phyloP scores from a whole-genome alignment of 2,329 filamentous ascomycete genomes.

The Hymenoscyphus repandus region DNA sequence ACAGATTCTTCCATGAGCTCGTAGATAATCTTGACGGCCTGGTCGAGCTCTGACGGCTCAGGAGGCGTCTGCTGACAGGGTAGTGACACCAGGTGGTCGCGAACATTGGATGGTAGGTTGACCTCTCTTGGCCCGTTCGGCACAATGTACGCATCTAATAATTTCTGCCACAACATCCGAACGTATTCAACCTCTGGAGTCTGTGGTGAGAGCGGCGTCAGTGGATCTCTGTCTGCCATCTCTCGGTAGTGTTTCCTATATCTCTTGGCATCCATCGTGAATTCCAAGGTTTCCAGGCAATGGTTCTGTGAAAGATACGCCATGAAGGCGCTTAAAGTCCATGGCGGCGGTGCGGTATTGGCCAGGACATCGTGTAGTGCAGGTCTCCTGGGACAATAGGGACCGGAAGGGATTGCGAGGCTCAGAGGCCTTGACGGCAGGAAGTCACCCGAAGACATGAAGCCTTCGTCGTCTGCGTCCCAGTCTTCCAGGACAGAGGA shows the following conservation, averaged over 20 bases:
- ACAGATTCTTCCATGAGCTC: constrained; percentile 98
- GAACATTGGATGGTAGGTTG: constrained; percentile 81
- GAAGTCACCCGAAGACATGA: constrained; percentile 42
- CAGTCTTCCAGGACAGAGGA: constrained; percentile 34
- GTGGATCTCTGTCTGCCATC: constrained; percentile 39
- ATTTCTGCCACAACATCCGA: constrained; percentile 76
- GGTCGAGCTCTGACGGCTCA: constrained; percentile 68
- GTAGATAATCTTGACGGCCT: constrained; percentile 82
- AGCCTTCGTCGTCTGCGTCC: constrained; percentile 44
- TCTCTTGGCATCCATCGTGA: constrained; percentile 87
- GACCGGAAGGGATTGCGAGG: constrained; percentile 37
- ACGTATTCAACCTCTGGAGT: constrained; percentile 48
- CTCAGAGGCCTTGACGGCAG: constrained; percentile 41
- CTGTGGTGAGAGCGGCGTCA: constrained; percentile 30
- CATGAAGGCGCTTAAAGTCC: constrained; percentile 89
- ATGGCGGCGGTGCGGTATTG: constrained; percentile 80
- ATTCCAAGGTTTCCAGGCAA: constrained; percentile 92
- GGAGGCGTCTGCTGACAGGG: constrained; percentile 59
- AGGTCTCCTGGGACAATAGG: constrained; percentile 57
- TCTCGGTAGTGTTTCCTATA: constrained; percentile 54
- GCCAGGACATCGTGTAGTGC: constrained; percentile 82
- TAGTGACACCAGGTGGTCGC: constrained; percentile 70
- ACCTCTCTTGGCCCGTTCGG: constrained; percentile 82
- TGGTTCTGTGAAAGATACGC: constrained; percentile 96
- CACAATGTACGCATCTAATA: constrained; percentile 85